Base-by-base conservation (phyloP, 116 monocot genomes). In the Iris pallida region DNA sequence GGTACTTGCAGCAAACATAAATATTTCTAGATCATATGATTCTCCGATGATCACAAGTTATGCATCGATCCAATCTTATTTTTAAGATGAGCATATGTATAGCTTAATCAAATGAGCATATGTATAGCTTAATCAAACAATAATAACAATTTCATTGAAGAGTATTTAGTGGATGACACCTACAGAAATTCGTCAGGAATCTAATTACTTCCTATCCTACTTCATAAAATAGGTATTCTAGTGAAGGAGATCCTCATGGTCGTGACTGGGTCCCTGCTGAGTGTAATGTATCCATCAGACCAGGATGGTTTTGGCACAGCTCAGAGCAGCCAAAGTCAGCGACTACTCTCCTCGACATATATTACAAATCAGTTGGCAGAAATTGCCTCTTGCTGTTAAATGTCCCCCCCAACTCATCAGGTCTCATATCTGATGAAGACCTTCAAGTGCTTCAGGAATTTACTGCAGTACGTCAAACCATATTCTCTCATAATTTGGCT, bases 301-400 rank as follows among this genome's bases (percentile, higher is more conserved):
- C 70, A 4, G 92, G 96, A 20, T 96, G 96, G 96, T 96, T 96
- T 59, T 96, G 96, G 96, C 96, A 96, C 60, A 73, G 48, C 0
- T 72, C 82, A 20, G 89, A 96, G 71, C 77, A 63, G 44, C 96
- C 96, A n/a, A 96, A 96, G 53, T 82, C 83, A 12, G 86, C 89
- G 6, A 16, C 71, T 51, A 61, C 54, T 20, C 73, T 96, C 43
- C 87, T 96, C 14, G 86, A 89, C 51, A 85, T 96, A 68, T 96
- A 92, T 70, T 96, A 89, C 75, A 87, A 82, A 43, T 86, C 91
- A 54, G 87, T 92, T 0, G 96, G 96, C 10, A 73, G 96, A 59
- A 92, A 92, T 74, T 96, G 96, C 65, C 77, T 87, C 20, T 49
- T 96, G 62, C 73, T 90, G 45, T 60, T 96, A 16, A 96, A 96